Conservation (phyloP, 192 early-diverging fungal species). For the Rhizoclosmatium globosum region DNA sequence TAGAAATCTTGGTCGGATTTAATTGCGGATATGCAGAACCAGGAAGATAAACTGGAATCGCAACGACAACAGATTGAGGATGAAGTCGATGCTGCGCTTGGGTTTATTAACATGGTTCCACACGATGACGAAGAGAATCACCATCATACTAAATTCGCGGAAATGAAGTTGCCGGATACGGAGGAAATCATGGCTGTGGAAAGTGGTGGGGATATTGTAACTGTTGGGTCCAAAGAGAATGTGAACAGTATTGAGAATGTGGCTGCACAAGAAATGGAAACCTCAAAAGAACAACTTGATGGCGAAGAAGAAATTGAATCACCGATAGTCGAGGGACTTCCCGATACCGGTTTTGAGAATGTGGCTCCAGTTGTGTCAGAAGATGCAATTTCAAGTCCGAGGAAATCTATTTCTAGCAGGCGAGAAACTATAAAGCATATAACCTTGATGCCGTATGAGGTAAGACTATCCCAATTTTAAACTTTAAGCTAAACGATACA, state of each 20-base stretch:
- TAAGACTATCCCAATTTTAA: background rate
- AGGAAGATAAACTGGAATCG: constrained; percentile 9
- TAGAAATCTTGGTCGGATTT: constrained; percentile 35
- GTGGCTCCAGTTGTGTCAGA: no score
- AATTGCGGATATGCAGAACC: constrained; percentile 20
- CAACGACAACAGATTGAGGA: constrained; percentile 18
- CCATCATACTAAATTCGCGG: background rate
- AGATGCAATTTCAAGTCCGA: no score
- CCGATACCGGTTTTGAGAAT: background rate
- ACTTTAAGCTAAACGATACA: background rate
- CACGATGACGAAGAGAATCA: background rate
- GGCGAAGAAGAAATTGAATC: background rate
- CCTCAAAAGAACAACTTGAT: background rate
- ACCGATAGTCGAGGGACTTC: background rate
- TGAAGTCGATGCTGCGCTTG: constrained; percentile 32
- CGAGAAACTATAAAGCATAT: background rate
- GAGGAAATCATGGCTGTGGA: background rate
- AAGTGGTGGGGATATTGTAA: background rate
- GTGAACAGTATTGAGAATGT: background rate
- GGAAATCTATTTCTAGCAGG: no score
- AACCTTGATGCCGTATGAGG: background rate
- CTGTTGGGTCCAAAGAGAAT: background rate
- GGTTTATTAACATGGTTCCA: background rate
- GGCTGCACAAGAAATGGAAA: background rate
- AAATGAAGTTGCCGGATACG: background rate